Evolutionary conservation across 1,284 basidiomycete species (phyloP).

Genomic region (Golubevia pallescens): DNA sequence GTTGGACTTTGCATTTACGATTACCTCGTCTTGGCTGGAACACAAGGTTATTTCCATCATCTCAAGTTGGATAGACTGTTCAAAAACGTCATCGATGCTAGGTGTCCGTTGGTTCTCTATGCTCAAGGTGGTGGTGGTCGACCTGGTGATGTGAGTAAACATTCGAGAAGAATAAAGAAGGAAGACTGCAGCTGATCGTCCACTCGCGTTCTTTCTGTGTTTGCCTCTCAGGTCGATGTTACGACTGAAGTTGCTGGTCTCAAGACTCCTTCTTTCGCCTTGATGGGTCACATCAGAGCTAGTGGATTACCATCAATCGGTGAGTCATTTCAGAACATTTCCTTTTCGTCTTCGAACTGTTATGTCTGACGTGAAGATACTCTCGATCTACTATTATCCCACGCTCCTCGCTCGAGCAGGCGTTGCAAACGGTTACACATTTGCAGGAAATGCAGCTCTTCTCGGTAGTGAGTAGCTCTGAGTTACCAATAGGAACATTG

Average conservation of each 20-base stretch:
- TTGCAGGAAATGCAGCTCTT: constrained; percentile 40
- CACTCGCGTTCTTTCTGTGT: too few relatives aligned
- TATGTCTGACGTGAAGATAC: too few relatives aligned
- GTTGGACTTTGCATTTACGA: constrained; percentile 23
- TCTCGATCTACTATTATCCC: too few relatives aligned
- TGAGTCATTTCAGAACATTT: too few relatives aligned
- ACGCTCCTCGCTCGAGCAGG: too few relatives aligned
- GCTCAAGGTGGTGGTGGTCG: constrained; percentile 42
- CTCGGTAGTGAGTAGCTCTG: too few relatives aligned
- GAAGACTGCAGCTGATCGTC: too few relatives aligned
- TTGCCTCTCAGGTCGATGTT: not conserved
- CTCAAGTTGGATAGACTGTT: constrained; percentile 37
- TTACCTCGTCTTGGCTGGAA: constrained; percentile 37
- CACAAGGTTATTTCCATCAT: constrained; percentile 38
- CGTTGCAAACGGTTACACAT: constrained; percentile 36
- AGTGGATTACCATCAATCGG: constrained; percentile 28
- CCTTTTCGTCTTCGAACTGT: too few relatives aligned
- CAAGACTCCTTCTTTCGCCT: constrained; percentile 30
- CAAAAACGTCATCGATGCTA: constrained; percentile 13
- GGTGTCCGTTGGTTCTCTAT: constrained; percentile 31
- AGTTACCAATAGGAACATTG: too few relatives aligned
- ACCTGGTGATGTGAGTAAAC: constrained; percentile 28
- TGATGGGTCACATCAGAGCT: constrained; percentile 26
- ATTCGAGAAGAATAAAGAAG: too few relatives aligned
- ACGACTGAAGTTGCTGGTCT: constrained; percentile 17